A percentile compares a stretch with the other conserved stretches of the same genome.
Conservation (phyloP, 2,329 filamentous ascomycete genomes). For the Aspergillus chevalieri region DNA sequence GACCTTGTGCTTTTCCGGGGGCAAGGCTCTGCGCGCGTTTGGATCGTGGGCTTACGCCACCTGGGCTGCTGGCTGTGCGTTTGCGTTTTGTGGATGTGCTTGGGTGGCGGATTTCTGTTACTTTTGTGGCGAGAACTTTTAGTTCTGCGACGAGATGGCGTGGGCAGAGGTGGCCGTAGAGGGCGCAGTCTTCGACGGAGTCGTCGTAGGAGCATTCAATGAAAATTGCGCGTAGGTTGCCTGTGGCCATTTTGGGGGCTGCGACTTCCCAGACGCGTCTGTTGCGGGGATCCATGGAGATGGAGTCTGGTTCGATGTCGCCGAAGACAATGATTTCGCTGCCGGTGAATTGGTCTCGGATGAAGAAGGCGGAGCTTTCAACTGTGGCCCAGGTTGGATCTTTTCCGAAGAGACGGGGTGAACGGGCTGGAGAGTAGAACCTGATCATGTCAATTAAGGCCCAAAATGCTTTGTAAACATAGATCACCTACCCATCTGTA, state of each 20-base stretch:
- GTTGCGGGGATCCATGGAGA: constrained; percentile 77
- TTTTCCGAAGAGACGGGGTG: constrained; percentile 19
- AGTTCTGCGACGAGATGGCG: constrained; percentile 77
- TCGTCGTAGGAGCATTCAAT: constrained; percentile 95
- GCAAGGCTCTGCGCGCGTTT: constrained; percentile 13
- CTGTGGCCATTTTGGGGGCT: constrained; percentile 71
- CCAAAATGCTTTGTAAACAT: not conserved
- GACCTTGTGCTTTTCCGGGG: not conserved
- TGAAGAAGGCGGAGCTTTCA: constrained; percentile 90
- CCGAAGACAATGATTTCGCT: constrained; percentile 88
- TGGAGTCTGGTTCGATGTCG: constrained; percentile 85
- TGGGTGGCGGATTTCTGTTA: constrained; percentile 48
- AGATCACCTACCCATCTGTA: constrained; percentile 25
- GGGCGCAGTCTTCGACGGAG: constrained; percentile 64
- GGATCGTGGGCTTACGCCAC: constrained; percentile 21
- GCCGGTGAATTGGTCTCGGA: constrained; percentile 64
- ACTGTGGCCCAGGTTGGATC: constrained; percentile 24
- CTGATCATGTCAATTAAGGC: constrained; percentile 6
- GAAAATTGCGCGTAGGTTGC: constrained; percentile 72
- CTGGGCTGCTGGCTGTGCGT: constrained; percentile 15
- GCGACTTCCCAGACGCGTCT: constrained; percentile 80
- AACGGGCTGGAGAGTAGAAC: constrained; percentile 25
- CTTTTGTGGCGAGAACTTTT: constrained; percentile 62
- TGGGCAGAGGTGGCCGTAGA: constrained; percentile 87
- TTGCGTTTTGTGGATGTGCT: constrained; percentile 39